phyloP scores from a whole-genome alignment of 2,329 filamentous ascomycete genomes.

The Trichoderma koningiopsis region DNA sequence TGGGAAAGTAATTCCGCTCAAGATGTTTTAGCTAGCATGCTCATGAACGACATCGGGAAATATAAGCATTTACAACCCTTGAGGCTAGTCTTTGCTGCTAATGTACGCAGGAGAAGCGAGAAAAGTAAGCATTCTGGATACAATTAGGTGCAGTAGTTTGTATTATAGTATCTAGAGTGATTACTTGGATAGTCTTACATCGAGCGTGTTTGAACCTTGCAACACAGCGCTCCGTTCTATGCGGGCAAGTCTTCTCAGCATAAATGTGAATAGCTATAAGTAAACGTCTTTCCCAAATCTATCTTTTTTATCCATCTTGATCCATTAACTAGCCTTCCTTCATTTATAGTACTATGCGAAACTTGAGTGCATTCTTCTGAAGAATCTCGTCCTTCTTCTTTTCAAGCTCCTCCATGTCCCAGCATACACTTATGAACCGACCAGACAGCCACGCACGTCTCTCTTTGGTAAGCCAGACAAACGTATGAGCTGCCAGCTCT shows the following conservation, averaged over 20 bases:
- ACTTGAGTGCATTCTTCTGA: conserved; percentile 35
- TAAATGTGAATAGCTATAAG: neutral
- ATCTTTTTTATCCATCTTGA: neutral
- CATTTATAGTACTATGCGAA: neutral
- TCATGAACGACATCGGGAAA: neutral
- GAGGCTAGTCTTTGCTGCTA: too few species aligned
- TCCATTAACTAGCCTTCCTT: neutral
- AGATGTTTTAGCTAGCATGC: neutral
- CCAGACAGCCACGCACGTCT: conserved; percentile 42
- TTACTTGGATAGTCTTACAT: too few species aligned
- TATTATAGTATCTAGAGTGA: too few species aligned
- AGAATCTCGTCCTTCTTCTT: conserved; percentile 37
- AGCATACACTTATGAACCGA: conserved; percentile 34
- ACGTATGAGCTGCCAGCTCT: conserved; percentile 30
- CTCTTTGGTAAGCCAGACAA: conserved; percentile 34
- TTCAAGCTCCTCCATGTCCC: conserved; percentile 40
- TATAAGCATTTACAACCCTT: neutral
- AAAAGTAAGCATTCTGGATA: too few species aligned
- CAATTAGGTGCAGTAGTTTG: too few species aligned
- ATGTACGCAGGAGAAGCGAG: too few species aligned
- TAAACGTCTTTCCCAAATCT: neutral
- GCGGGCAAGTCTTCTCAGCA: neutral
- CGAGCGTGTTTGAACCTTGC: too few species aligned
- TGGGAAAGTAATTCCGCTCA: neutral
- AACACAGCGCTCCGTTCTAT: neutral